Evolutionary conservation across 306 rosid genomes (phyloP).

Genomic region (Cicer judaicum): DNA sequence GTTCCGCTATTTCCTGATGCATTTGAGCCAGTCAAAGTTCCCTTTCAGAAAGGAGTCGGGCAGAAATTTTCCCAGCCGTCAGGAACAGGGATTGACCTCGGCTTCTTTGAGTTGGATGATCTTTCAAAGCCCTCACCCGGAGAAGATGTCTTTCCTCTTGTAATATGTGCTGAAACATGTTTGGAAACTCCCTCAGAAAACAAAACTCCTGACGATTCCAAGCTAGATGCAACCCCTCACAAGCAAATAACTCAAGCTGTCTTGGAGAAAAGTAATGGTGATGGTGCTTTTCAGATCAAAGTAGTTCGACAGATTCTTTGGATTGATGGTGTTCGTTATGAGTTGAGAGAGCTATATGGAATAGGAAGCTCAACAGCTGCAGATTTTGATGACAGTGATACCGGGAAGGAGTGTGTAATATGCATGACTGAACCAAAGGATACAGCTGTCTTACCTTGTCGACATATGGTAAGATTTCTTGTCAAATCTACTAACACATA

Average conservation of each 20-base stretch:
- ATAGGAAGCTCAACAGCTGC: constrained; percentile 65
- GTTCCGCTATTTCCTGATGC: constrained; percentile 71
- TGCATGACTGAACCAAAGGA: constrained; percentile 96
- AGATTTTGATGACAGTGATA: constrained; percentile 66
- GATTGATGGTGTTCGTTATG: constrained; percentile 81
- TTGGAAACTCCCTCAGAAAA: constrained; percentile 48
- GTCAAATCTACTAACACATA: background rate
- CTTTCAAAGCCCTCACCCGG: constrained; percentile 83
- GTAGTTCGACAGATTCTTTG: constrained; percentile 79
- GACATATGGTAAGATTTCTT: constrained; percentile 80
- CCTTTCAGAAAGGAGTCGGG: constrained; percentile 82
- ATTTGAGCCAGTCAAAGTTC: constrained; percentile 62
- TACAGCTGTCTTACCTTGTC: constrained; percentile 83
- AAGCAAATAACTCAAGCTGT: constrained; percentile 86
- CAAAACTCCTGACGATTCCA: constrained; percentile 48
- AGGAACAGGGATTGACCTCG: constrained; percentile 89
- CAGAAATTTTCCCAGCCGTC: constrained; percentile 78
- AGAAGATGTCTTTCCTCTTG: constrained; percentile 80
- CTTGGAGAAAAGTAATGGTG: constrained; percentile 63
- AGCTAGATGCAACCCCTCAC: constrained; percentile 54
- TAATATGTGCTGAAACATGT: constrained; percentile 78
- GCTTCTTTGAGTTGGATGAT: constrained; percentile 86
- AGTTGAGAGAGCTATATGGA: constrained; percentile 83
- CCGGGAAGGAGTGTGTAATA: constrained; percentile 86
- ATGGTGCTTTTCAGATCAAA: constrained; percentile 65